Evolutionary conservation across 805 yeast genomes (phyloP).

Genomic region (Candida schatavii): DNA sequence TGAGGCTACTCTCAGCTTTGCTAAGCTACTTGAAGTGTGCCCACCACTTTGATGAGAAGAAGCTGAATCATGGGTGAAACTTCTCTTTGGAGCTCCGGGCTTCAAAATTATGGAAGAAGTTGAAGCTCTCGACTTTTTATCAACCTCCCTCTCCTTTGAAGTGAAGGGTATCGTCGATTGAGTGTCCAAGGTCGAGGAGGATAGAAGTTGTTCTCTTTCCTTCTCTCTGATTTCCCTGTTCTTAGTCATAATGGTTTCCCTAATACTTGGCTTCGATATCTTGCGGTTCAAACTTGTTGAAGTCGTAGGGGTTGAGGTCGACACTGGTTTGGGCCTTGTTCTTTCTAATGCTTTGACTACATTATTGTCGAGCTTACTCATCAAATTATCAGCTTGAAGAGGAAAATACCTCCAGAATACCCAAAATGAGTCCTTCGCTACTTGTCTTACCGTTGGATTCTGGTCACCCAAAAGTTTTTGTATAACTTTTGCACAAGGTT

Average conservation of each 20-base stretch:
- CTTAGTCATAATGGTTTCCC: slow-evolving; percentile 45
- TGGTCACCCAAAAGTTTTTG: slow-evolving; percentile 72
- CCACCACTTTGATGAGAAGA: no score
- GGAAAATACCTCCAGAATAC: slow-evolving; percentile 55
- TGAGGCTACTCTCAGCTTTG: slow-evolving; percentile 2
- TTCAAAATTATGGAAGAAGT: slow-evolving; percentile 5
- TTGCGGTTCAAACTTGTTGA: slow-evolving; percentile 5
- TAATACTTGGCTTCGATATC: slow-evolving; percentile 44
- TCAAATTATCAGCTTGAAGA: slow-evolving; percentile 41
- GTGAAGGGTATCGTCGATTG: slow-evolving; percentile 7
- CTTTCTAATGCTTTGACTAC: slow-evolving; percentile 61
- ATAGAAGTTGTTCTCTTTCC: slow-evolving; percentile 11
- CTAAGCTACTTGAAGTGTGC: neutral
- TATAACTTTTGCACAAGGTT: slow-evolving; percentile 48
- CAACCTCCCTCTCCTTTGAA: slow-evolving; percentile 5
- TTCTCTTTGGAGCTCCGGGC: slow-evolving; percentile 2
- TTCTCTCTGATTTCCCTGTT: slow-evolving; percentile 34
- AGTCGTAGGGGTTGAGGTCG: neutral
- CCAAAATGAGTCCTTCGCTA: slow-evolving; percentile 77
- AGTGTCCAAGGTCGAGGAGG: neutral
- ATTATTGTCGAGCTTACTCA: slow-evolving; percentile 40
- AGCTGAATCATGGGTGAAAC: neutral
- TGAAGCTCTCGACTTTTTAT: slow-evolving; percentile 2
- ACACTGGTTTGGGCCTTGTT: slow-evolving; percentile 41
- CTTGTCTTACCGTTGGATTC: slow-evolving; percentile 73